Percentiles rank a stretch among this genome's conserved stretches.
Conservation (phyloP, 2,329 filamentous ascomycete genomes). For the Xylogone sp. region DNA sequence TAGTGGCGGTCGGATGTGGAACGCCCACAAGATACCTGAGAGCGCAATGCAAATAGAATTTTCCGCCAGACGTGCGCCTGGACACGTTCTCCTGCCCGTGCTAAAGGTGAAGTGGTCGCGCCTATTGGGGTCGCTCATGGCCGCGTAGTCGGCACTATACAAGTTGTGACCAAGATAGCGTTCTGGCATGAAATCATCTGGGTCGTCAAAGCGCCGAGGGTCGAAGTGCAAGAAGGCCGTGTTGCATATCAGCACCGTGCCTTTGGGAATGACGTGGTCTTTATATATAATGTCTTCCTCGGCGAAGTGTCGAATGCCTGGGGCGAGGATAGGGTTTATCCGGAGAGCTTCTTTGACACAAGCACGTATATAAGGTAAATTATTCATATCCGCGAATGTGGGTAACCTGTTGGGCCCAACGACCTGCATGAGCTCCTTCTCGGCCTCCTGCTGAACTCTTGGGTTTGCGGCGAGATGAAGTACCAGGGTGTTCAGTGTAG, state of each 20-base stretch:
- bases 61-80: constrained; percentile 52
- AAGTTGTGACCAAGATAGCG: constrained; percentile 21
- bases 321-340: constrained; percentile 32
- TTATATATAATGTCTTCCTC: constrained; percentile 21
- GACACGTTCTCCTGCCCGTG: constrained; percentile 45
- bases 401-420: constrained; percentile 41
- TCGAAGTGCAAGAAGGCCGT: constrained; percentile 31
- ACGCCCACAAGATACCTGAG: too few relatives aligned
- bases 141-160: constrained; percentile 2
- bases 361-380: constrained; percentile 38
- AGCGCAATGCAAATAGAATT: too few relatives aligned
- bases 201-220: constrained; percentile 32
- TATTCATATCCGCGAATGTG: constrained; percentile 36
- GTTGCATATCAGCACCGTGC: constrained; percentile 32
- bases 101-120: constrained; percentile 32
- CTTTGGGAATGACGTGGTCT: constrained; percentile 33
- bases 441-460: constrained; percentile 40
- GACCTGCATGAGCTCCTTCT: constrained; percentile 40
- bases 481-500: constrained; percentile 30
- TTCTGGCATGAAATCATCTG: constrained; percentile 38
- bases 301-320: not conserved
- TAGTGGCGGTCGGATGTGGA: too few relatives aligned
- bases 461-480: constrained; percentile 37
- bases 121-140: constrained; percentile 5
- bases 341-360: constrained; percentile 41